Percentiles rank a stretch among this genome's conserved stretches.
Conservation (phyloP, 139 green algal genomes). For the Picochlorum costavermella region DNA sequence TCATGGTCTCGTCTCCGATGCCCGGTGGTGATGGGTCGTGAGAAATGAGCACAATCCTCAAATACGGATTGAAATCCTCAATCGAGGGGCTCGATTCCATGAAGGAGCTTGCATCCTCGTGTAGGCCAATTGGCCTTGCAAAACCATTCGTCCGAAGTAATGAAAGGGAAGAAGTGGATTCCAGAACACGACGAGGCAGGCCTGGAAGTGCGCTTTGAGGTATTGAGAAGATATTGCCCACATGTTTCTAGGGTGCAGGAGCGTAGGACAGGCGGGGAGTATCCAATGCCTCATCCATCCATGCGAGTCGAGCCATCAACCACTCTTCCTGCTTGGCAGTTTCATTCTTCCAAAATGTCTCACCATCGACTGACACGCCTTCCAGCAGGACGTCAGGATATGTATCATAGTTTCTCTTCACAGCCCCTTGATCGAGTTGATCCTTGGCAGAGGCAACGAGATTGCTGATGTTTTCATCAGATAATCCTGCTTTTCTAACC, state of each 20-base stretch:
- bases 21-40: too few relatives aligned
- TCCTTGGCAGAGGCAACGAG: slow-evolving; percentile 1
- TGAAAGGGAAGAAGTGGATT: too few relatives aligned
- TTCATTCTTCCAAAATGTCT: slow-evolving; percentile 1
- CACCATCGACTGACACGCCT: neutral
- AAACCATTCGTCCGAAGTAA: too few relatives aligned
- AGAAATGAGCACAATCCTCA: too few relatives aligned
- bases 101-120: too few relatives aligned
- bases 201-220: too few relatives aligned
- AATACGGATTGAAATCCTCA: too few relatives aligned
- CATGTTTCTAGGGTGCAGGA: neutral
- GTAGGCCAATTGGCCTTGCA: too few relatives aligned
- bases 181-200: too few relatives aligned
- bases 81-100: too few relatives aligned
- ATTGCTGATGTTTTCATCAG: slow-evolving; percentile 5
- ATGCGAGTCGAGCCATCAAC: slow-evolving; percentile 15
- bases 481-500: slow-evolving; percentile 13
- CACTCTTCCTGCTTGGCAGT: slow-evolving; percentile 13
- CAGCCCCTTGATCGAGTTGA: neutral
- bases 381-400: slow-evolving; percentile 6
- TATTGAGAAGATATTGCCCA: too few relatives aligned
- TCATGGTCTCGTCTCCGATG: too few relatives aligned
- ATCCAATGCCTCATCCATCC: slow-evolving; percentile 23
- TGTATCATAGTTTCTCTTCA: slow-evolving; percentile 7
- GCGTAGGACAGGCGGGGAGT: neutral